Evolutionary conservation across 108 stramenopile genomes (phyloP).

Genomic region (Asterionellopsis glacialis): DNA sequence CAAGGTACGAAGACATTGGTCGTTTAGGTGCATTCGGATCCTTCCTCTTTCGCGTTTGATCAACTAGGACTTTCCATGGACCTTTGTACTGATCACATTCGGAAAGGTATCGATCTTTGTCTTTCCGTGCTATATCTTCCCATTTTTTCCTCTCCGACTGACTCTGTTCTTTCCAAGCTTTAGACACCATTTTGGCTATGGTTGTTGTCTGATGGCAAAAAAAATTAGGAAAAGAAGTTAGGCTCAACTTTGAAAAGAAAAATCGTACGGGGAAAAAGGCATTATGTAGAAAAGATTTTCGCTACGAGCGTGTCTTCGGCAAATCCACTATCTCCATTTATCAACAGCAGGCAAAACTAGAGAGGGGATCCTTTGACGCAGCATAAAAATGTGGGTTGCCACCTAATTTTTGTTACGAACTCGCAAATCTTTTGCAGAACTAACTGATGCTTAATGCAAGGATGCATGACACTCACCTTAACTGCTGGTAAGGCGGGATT

Average conservation of each 20-base stretch:
- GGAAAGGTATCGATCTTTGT: conserved; percentile 35
- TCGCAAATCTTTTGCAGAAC: too few relatives aligned
- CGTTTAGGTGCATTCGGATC: conserved; percentile 57
- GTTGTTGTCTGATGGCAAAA: conserved; percentile 19
- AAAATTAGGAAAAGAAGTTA: conserved; percentile 10
- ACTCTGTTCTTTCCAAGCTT: conserved; percentile 23
- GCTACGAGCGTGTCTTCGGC: too few relatives aligned
- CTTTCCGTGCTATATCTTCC: conserved; percentile 28
- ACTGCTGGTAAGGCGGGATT: background rate
- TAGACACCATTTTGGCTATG: conserved; percentile 35
- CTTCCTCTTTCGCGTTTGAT: conserved; percentile 39
- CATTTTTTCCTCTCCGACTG: conserved; percentile 15
- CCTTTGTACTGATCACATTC: conserved; percentile 34
- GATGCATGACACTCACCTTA: too few relatives aligned
- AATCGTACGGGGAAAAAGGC: too few relatives aligned
- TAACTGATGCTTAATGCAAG: too few relatives aligned
- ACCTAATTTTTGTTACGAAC: too few relatives aligned
- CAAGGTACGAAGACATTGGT: conserved; percentile 48
- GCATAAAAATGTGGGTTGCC: too few relatives aligned
- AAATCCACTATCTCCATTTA: too few relatives aligned
- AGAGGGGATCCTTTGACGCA: too few relatives aligned
- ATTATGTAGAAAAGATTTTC: too few relatives aligned
- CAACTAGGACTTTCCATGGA: conserved; percentile 16
- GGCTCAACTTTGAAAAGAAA: background rate
- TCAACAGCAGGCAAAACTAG: too few relatives aligned